Evolutionary conservation across 163 green algal species (phyloP).

Genomic region (Scenedesmus sp.): DNA sequence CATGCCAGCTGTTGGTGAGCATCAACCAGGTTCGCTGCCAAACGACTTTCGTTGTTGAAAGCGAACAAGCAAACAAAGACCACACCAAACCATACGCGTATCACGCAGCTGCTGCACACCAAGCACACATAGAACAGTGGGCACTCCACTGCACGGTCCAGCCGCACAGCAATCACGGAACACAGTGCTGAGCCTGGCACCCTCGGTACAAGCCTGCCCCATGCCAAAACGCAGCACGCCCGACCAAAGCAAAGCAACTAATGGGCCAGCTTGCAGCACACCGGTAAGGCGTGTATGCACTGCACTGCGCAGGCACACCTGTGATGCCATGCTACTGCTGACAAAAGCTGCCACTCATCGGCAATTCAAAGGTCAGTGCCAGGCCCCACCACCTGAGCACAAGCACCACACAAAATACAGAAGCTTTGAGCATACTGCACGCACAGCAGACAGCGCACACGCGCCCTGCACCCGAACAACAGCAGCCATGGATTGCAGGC

Average conservation of each 20-base stretch:
- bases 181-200: background rate
- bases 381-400: background rate
- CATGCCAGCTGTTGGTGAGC: background rate
- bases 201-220: background rate
- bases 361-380: background rate
- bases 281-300: no score
- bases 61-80: background rate
- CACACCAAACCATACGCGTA: background rate
- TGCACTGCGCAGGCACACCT: background rate
- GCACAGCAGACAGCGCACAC: background rate
- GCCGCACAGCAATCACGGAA: background rate
- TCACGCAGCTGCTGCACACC: background rate
- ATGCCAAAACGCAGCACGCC: background rate
- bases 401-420: background rate
- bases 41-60: background rate
- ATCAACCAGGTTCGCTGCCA: background rate
- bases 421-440: background rate
- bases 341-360: background rate
- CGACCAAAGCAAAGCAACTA: background rate
- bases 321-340: background rate
- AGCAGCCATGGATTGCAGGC: background rate
- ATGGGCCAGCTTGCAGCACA: background rate
- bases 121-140: background rate
- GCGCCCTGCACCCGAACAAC: background rate
- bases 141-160: background rate